phyloP scores from a whole-genome alignment of 441 rosid genomes.

The Mallotus repandus region DNA sequence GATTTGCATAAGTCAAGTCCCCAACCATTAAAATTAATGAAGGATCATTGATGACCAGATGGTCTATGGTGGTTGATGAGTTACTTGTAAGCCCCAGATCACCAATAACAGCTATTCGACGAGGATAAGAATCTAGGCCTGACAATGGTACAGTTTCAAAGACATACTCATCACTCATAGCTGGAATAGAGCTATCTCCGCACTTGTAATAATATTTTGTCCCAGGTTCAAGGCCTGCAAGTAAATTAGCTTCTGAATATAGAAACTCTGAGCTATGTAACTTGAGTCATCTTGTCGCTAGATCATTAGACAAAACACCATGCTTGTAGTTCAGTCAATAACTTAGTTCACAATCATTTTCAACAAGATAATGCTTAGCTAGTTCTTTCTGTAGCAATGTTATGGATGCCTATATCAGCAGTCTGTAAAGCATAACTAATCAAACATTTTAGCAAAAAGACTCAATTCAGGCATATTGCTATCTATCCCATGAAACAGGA shows the following conservation, averaged over 20 bases:
- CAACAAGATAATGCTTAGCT: too few species aligned
- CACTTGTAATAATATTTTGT: conserved; percentile 73
- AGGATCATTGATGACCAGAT: conserved; percentile 60
- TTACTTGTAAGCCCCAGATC: conserved; percentile 79
- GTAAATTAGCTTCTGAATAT: background rate
- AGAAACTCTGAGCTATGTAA: too few species aligned
- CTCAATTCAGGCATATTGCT: too few species aligned
- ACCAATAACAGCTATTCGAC: conserved; percentile 60
- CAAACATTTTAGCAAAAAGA: too few species aligned
- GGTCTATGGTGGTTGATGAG: conserved; percentile 51
- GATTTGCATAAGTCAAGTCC: conserved; percentile 69
- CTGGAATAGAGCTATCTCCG: conserved; percentile 71
- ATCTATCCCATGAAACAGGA: background rate
- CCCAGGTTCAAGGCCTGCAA: conserved; percentile 55
- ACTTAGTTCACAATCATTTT: too few species aligned
- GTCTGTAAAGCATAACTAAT: too few species aligned
- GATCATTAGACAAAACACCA: too few species aligned
- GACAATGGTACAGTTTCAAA: conserved; percentile 66
- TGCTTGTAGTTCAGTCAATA: too few species aligned
- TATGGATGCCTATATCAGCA: too few species aligned
- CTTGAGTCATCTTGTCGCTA: too few species aligned
- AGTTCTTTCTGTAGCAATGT: too few species aligned
- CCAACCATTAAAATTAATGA: conserved; percentile 68
- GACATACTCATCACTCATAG: conserved; percentile 52
- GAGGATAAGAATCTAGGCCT: conserved; percentile 46